phyloP scores from a whole-genome alignment of 2,329 filamentous ascomycete species.

The Phaeosphaeriaceae sp. region DNA sequence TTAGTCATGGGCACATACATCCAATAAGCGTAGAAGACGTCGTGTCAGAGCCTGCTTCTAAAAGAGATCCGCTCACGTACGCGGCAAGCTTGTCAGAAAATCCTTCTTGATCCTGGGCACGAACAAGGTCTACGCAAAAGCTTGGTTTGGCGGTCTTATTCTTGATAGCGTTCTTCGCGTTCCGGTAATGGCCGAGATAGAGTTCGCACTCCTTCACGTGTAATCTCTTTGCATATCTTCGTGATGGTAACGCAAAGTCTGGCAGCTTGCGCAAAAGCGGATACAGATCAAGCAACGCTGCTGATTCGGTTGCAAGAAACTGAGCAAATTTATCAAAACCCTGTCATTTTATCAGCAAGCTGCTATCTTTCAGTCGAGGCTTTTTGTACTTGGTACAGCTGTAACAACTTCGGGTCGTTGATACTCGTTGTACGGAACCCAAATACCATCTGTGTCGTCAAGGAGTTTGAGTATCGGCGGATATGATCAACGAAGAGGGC shows the following conservation, averaged over 20 bases:
- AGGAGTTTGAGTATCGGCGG: constrained; percentile 56
- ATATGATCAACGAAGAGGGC: constrained; percentile 53
- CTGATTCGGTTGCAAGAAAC: constrained; percentile 51
- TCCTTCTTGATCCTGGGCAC: constrained; percentile 22
- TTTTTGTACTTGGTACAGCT: constrained; percentile 16
- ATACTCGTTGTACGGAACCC: constrained; percentile 45
- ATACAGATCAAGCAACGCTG: constrained; percentile 56
- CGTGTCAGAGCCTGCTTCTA: constrained; percentile 42
- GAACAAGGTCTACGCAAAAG: constrained; percentile 30
- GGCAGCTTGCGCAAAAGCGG: constrained; percentile 53
- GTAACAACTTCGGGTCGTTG: constrained; percentile 21
- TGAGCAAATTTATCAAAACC: constrained; percentile 52
- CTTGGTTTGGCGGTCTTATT: constrained; percentile 24
- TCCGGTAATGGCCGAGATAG: constrained; percentile 30
- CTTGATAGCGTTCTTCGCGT: constrained; percentile 24
- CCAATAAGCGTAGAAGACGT: constrained; percentile 29
- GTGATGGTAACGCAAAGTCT: constrained; percentile 37
- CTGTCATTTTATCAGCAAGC: constrained; percentile 26
- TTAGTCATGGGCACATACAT: constrained; percentile 8
- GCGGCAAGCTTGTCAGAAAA: constrained; percentile 31
- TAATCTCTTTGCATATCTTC: constrained; percentile 50
- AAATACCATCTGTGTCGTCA: constrained; percentile 59
- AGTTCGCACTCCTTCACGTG: constrained; percentile 52
- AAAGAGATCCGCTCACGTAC: constrained; percentile 32
- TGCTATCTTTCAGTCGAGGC: background rate